Conservation (phyloP, 345 rosid species). For the Brassica nigra region DNA sequence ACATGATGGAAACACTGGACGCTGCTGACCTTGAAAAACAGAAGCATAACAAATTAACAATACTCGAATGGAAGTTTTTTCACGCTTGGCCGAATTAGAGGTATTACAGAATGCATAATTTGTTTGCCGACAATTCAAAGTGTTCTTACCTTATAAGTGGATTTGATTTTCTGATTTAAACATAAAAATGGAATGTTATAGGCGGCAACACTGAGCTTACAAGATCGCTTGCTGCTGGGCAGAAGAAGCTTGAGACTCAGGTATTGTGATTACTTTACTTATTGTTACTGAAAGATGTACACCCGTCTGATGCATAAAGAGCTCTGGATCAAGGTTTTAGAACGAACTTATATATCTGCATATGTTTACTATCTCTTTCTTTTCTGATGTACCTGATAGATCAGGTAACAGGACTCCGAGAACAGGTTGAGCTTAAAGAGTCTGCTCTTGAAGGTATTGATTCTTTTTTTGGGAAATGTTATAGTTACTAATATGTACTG, state of each 20-base stretch:
- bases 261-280: constrained; percentile 48
- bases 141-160: neutral
- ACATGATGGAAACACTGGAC: constrained; percentile 88
- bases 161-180: neutral
- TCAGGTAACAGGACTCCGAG: constrained; percentile 63
- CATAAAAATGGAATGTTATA: constrained; percentile 42
- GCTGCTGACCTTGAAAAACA: constrained; percentile 91
- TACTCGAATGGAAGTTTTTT: constrained; percentile 90
- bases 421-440: constrained; percentile 74
- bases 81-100: constrained; percentile 83
- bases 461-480: neutral
- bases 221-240: constrained; percentile 72
- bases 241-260: constrained; percentile 85
- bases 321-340: constrained; percentile 14
- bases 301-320: constrained; percentile 14
- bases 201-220: constrained; percentile 90
- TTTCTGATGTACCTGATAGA: constrained; percentile 57
- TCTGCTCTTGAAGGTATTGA: constrained; percentile 69
- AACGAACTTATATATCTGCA: neutral
- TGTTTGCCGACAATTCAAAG: no score
- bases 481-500: constrained; percentile 9
- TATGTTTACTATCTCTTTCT: constrained; percentile 2
- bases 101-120: constrained; percentile 40
- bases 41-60: constrained; percentile 92
- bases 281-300: neutral